Percentiles rank a stretch among this genome's conserved stretches.
phyloP scores from a whole-genome alignment of 2,329 filamentous ascomycete species.

The Cytospora chrysosperma region DNA sequence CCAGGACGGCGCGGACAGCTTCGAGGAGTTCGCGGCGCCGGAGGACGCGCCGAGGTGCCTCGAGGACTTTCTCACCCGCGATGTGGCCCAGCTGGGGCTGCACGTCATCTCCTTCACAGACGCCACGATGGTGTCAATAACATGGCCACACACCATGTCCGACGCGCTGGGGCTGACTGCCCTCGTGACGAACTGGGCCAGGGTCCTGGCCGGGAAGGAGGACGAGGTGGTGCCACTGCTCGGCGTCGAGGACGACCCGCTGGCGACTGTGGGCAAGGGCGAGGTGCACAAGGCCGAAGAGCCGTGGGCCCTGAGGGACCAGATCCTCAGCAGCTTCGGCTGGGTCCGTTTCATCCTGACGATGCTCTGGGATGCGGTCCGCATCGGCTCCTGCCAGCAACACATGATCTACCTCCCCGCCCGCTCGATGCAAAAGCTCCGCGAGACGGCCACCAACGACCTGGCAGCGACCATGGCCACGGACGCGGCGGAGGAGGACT shows the following conservation, averaged over 20 bases:
- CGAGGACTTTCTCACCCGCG: conserved; percentile 40
- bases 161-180: conserved; percentile 45
- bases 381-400: conserved; percentile 34
- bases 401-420: conserved; percentile 42
- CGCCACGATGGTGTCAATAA: conserved; percentile 47
- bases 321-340: conserved; percentile 30
- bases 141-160: conserved; percentile 47
- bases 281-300: conserved; percentile 29
- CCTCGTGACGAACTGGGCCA: conserved; percentile 47
- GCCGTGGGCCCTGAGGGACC: conserved; percentile 29
- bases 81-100: conserved; percentile 46
- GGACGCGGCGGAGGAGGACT: conserved; percentile 20
- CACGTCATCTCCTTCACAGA: conserved; percentile 50
- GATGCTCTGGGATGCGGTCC: conserved; percentile 36
- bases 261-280: conserved; percentile 30
- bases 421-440: conserved; percentile 32
- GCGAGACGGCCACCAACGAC: conserved; percentile 34
- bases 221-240: conserved; percentile 39
- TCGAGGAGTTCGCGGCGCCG: conserved; percentile 30
- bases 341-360: conserved; percentile 36
- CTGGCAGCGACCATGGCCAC: conserved; percentile 21
- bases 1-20: conserved; percentile 30
- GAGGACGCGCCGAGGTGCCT: conserved; percentile 32
- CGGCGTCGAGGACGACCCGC: conserved; percentile 37
- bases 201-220: conserved; percentile 43